phyloP scores from a whole-genome alignment of 257 asterid genomes.

The Capsicum baccatum region DNA sequence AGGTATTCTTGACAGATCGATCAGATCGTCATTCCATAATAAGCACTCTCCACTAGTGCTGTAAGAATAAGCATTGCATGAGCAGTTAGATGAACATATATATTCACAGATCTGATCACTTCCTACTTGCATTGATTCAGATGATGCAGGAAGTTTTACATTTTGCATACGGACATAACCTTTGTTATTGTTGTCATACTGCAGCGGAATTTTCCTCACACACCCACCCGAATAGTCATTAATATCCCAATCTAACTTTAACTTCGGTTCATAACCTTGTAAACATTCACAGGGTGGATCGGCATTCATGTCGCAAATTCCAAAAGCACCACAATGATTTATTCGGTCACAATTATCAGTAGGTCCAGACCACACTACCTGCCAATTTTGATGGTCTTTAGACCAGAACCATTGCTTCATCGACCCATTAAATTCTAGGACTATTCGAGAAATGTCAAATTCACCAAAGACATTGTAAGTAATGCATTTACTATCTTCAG shows the following conservation, averaged over 20 bases:
- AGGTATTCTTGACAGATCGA: slow-evolving; percentile 26
- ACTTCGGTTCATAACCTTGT: slow-evolving; percentile 25
- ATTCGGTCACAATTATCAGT: neutral
- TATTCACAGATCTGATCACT: slow-evolving; percentile 31
- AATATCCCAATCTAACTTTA: slow-evolving; percentile 6
- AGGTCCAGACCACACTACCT: neutral
- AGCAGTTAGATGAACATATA: slow-evolving; percentile 36
- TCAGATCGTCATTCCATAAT: slow-evolving; percentile 24
- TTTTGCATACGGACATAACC: neutral
- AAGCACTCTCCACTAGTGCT: slow-evolving; percentile 32
- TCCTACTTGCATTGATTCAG: slow-evolving; percentile 26
- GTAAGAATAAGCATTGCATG: slow-evolving; percentile 41
- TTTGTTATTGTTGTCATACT: slow-evolving; percentile 23
- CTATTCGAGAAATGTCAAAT: slow-evolving; percentile 31
- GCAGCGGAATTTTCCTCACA: slow-evolving; percentile 27
- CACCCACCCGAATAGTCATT: slow-evolving; percentile 35
- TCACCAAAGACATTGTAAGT: slow-evolving; percentile 27
- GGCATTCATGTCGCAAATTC: slow-evolving; percentile 26
- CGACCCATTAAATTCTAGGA: slow-evolving; percentile 18
- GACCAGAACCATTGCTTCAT: slow-evolving; percentile 19
- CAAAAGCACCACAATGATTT: slow-evolving; percentile 35
- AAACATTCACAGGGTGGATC: slow-evolving; percentile 34
- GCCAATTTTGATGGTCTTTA: slow-evolving; percentile 30
- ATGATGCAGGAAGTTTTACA: slow-evolving; percentile 32
- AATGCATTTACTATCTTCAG: slow-evolving; percentile 19